phyloP scores from a whole-genome alignment of 2,329 filamentous ascomycete genomes.

The Paecilomyces formosus region DNA sequence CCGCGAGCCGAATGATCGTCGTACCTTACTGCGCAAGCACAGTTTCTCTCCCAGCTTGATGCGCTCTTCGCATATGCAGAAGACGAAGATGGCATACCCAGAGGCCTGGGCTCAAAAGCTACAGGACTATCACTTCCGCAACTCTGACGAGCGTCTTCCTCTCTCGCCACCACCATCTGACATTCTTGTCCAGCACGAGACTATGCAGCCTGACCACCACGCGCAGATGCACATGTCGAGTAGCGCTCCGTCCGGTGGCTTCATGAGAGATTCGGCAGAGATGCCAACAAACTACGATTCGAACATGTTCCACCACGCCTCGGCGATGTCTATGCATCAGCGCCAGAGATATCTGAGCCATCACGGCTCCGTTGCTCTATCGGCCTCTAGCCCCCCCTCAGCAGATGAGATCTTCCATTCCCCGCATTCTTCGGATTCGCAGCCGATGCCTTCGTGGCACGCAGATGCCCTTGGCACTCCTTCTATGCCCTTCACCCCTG shows the following conservation, averaged over 20 bases:
- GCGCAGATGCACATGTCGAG: slow-evolving; percentile 17
- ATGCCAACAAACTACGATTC: slow-evolving; percentile 26
- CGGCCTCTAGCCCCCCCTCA: slow-evolving; percentile 27
- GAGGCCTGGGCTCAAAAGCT: slow-evolving; percentile 47
- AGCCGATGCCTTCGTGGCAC: slow-evolving; percentile 35
- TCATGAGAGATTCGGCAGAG: slow-evolving; percentile 17
- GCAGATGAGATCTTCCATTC: slow-evolving; percentile 32
- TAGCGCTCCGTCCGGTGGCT: slow-evolving; percentile 31
- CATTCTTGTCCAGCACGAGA: slow-evolving; percentile 32
- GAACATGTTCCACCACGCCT: slow-evolving; percentile 24
- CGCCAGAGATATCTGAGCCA: slow-evolving; percentile 26
- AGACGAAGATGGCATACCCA: slow-evolving; percentile 35
- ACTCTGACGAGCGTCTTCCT: slow-evolving; percentile 35
- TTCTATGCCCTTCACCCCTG: slow-evolving; percentile 30
- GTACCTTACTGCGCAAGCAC: slow-evolving; percentile 32
- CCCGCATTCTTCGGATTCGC: slow-evolving; percentile 30
- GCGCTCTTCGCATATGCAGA: slow-evolving; percentile 43
- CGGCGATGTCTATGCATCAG: slow-evolving; percentile 23
- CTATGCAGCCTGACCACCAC: slow-evolving; percentile 22
- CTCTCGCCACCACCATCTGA: slow-evolving; percentile 41
- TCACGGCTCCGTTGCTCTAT: slow-evolving; percentile 19
- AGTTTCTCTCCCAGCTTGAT: slow-evolving; percentile 47
- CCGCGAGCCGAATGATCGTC: slow-evolving; percentile 34
- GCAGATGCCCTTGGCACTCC: slow-evolving; percentile 30
- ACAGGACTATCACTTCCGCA: slow-evolving; percentile 43